These are phyloP conservation scores for Sporobolomyces phaffii DNA, from an alignment of 768 basidiomycete species.

Conservation along the genomic window DNA sequence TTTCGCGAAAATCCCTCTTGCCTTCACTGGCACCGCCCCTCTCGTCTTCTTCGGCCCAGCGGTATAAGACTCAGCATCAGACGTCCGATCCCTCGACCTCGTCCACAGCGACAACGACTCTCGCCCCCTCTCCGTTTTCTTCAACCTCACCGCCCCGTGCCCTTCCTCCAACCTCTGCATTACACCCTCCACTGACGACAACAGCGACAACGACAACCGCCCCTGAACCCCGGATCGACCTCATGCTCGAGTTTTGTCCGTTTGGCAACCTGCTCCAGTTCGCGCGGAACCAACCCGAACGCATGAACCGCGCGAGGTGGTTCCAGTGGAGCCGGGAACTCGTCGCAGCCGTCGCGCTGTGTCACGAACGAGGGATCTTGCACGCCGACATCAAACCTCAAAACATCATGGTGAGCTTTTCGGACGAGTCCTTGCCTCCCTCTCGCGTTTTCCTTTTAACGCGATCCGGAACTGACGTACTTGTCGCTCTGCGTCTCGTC, in stretches of 20 bases:
- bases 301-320: conserved; percentile 32
- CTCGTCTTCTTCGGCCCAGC: conserved; percentile 3
- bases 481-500: too few relatives aligned
- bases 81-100: too few relatives aligned
- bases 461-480: neutral
- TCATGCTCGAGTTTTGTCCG: conserved; percentile 41
- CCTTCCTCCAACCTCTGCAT: neutral
- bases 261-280: conserved; percentile 37
- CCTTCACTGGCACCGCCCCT: conserved; percentile 2
- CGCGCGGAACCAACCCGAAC: conserved; percentile 31
- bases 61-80: neutral
- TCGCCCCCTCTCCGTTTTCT: neutral
- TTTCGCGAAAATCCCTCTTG: neutral
- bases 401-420: conserved; percentile 45
- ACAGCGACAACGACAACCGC: neutral
- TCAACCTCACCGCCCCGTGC: too few relatives aligned
- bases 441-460: neutral
- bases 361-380: conserved; percentile 47
- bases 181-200: neutral
- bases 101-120: neutral
- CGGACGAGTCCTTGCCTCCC: too few relatives aligned
- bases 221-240: conserved; percentile 26
- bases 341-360: conserved; percentile 44
- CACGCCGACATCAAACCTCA: conserved; percentile 52
- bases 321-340: conserved; percentile 46